Evolutionary conservation across 192 early-diverging fungal species (phyloP), one percentile per base, ranked within the genome.

Genomic region (Rhizophagus prolifer): DNA sequence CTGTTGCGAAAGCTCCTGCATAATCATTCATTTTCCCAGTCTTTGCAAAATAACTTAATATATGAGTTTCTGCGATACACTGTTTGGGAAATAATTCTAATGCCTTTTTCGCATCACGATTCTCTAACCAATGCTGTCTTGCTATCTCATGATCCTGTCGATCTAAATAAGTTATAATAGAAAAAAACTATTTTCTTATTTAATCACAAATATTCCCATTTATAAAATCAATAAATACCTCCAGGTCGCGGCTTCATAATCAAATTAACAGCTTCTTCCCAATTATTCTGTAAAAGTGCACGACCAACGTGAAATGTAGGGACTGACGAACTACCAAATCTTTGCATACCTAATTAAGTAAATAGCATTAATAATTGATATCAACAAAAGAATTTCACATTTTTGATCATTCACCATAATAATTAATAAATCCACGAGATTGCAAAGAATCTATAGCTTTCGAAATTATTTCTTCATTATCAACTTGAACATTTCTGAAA

Each of bases 361-460:
- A 63, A 63, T 63, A 28, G 4, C 9, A 63, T 26, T 28, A 64
- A 64, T 64, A 64, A 31, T 31, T 31, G 21, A 13, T 64, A 31
- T n/a, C 4, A 26, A 26, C 13, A 30, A 30, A 13, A 28, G 30
- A 28, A 64, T 28, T n/a, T 30, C 36, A 8, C 2, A 23, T 64
- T 64, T 30, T 64, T 30, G 25, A 64, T 64, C n/a, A 0, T 6
- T n/a, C 5, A 14, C 96, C 98, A 84, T 88, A 99, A 86, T 98
- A 99, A 86, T 99, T 99, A 79, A 98, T 88, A 76, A 98, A 99
- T 2, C 98, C 98, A 58, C 86, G 81, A 25, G 88, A 76, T 30
- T 86, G 80, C 23, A 98, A 82, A 19, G 92, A 91, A 4, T 79
- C 78, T 70, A 98, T 82, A 10, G 93, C 87, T 8, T 79, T 79